Evolutionary conservation across 2,329 filamentous ascomycete species (phyloP).

Genomic region (Botryotinia calthae): DNA sequence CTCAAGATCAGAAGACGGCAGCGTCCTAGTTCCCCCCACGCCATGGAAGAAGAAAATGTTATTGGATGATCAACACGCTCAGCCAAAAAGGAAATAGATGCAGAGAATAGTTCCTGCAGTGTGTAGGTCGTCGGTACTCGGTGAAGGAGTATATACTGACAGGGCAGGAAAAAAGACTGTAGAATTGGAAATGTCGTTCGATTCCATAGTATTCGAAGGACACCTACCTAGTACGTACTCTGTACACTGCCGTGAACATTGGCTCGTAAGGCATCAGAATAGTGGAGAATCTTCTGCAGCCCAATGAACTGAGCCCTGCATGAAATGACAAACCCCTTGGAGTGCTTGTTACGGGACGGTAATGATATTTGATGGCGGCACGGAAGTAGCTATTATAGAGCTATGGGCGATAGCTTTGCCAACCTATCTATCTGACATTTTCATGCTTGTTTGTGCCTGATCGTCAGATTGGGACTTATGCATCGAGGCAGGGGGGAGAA

Average conservation of each 20-base stretch:
- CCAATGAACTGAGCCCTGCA: slow-evolving; percentile 11
- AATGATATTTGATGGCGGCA: neutral
- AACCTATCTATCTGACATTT: neutral
- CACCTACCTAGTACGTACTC: no score
- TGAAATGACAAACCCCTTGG: neutral
- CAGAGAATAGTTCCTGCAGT: neutral
- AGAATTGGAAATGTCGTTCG: neutral
- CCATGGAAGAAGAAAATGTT: neutral
- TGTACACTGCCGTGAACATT: neutral
- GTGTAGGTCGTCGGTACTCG: neutral
- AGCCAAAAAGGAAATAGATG: neutral
- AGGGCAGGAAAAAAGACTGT: neutral
- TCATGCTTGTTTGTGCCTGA: neutral
- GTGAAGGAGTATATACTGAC: neutral
- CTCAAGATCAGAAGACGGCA: neutral
- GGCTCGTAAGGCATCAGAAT: neutral
- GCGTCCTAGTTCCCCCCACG: neutral
- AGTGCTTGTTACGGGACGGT: neutral
- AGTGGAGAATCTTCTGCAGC: neutral
- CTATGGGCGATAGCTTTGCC: neutral
- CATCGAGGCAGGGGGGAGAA: neutral
- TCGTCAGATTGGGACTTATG: neutral
- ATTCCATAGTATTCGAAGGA: neutral
- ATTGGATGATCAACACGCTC: neutral
- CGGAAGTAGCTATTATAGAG: neutral